Evolutionary conservation across 352 stramenopile genomes (phyloP), one percentile per base, ranked within the genome.

Genomic region (Phytopythium chamaehyphon): DNA sequence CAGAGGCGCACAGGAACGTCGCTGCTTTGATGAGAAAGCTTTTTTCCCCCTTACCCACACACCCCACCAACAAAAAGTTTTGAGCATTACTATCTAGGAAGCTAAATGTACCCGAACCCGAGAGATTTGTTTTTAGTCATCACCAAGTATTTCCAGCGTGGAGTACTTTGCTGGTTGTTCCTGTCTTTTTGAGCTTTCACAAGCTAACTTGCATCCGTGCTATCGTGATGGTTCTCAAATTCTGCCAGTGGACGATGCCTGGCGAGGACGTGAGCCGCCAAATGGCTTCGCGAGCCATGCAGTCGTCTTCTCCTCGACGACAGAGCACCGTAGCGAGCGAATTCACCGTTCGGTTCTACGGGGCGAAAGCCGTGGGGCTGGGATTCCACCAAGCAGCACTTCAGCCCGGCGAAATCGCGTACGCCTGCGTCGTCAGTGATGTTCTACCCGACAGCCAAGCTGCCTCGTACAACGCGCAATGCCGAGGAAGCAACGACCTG

Each of bases 291-390:
- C 39, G 33, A n/a, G n/a, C n/a, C 46, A 19, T 11, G 7, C 19
- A 16, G 6, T 21, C 15, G 1, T 6, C 40, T 7, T 10, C 23
- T 5, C 22, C 15, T 14, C 40, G 40, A 3, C 9, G n/a, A 11
- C 23, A 33, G 18, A 38, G 45, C 45, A 31, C 16, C 26, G 4
- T 4, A 11, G n/a, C 3, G 28, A 22, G 24, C 33, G 76, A 90
- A 55, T 76, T 90, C 33, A 68, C 61, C 21, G 68, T 90, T 8
- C 54, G 66, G 31, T 88, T 90, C 36, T 67, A 88, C 48, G 71
- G 69, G 7, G 64, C 38, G 21, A 71, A 67, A 6, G 55, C 68
- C 23, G 72, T 80, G 8, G 79, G 79, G 26, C 57, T 90, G 24
- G 61, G 67, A 8, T 87, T 90, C 23, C 57, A 21, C 38, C 51